A percentile compares a stretch with the other conserved stretches of the same genome.
Conservation (phyloP, 1,284 basidiomycete genomes). For the Mycena citricolor region DNA sequence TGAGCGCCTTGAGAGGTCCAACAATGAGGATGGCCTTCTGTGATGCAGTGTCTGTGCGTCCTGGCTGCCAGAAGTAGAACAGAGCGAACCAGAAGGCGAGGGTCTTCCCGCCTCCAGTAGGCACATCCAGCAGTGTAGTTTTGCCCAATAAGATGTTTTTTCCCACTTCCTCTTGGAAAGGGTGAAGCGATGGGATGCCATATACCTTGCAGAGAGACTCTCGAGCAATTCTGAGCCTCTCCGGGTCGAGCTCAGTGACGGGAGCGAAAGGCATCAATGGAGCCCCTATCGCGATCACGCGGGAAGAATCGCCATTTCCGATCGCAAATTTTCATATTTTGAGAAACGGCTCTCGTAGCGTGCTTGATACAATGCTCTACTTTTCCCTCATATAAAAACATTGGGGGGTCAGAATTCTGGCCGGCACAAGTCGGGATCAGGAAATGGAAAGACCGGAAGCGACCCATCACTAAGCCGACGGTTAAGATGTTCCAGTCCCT, state of each 20-base stretch:
- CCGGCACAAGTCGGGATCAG: too few species aligned
- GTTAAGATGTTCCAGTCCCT: too few species aligned
- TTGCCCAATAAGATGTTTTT: conserved; percentile 20
- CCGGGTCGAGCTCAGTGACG: conserved; percentile 10
- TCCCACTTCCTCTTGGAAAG: conserved; percentile 17
- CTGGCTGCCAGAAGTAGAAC: conserved; percentile 23
- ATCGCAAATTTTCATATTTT: too few species aligned
- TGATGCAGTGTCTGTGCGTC: conserved; percentile 6
- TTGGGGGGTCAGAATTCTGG: too few species aligned
- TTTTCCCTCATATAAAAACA: too few species aligned
- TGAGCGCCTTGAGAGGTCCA: conserved; percentile 22
- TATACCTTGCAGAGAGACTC: conserved; percentile 18
- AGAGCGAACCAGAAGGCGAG: conserved; percentile 23
- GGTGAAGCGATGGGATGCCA: conserved; percentile 12
- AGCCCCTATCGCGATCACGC: too few species aligned
- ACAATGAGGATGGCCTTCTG: conserved; percentile 24
- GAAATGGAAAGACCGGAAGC: too few species aligned
- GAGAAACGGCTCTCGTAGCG: too few species aligned
- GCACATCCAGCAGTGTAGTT: conserved; percentile 20
- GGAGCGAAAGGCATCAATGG: conserved; percentile 21
- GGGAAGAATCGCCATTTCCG: too few species aligned
- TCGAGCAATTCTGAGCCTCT: conserved; percentile 10
- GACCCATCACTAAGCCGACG: too few species aligned
- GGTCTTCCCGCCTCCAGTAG: conserved; percentile 26
- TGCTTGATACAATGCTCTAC: too few species aligned